Evolutionary conservation across 495 filamentous ascomycete genomes (phyloP).

Genomic region (Parmelia sp.): DNA sequence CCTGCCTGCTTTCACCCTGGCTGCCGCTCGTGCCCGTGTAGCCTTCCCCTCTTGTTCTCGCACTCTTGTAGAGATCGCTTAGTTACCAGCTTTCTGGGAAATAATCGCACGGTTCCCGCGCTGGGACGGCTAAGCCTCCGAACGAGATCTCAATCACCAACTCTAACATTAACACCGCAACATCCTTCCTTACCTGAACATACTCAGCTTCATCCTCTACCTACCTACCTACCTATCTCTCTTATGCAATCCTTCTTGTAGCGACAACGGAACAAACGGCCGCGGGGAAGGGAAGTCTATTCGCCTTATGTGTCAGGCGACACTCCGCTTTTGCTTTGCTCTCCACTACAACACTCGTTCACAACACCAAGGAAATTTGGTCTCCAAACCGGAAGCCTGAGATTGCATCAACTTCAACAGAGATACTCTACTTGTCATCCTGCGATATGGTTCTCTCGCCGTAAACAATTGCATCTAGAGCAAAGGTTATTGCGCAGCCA

Average conservation of each 20-base stretch:
- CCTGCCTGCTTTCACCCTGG: conserved; percentile 9
- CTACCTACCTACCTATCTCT: background rate
- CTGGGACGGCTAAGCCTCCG: conserved; percentile 17
- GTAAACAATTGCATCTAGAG: conserved; percentile 12
- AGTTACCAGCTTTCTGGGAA: conserved; percentile 15
- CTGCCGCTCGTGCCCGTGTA: conserved; percentile 20
- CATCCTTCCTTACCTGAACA: conserved; percentile 5
- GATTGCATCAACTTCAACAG: background rate
- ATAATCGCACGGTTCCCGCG: conserved; percentile 16
- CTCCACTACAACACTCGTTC: conserved; percentile 19
- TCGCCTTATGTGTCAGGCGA: conserved; percentile 17
- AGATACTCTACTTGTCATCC: background rate
- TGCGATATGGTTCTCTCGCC: background rate
- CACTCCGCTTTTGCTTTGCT: conserved; percentile 9
- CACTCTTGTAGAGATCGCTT: conserved; percentile 22
- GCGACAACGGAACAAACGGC: conserved; percentile 1
- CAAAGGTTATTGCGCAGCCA: conserved; percentile 6
- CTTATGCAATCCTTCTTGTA: conserved; percentile 13
- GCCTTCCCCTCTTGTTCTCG: conserved; percentile 20
- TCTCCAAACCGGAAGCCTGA: conserved; percentile 7
- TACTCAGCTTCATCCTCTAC: conserved; percentile 4
- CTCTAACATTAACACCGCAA: background rate
- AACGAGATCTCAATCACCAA: conserved; percentile 15
- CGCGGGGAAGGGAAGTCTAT: conserved; percentile 13
- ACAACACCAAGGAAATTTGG: conserved; percentile 9